Evolutionary conservation across 2,329 filamentous ascomycete genomes (phyloP).

Genomic region (Tolypocladium sp.): DNA sequence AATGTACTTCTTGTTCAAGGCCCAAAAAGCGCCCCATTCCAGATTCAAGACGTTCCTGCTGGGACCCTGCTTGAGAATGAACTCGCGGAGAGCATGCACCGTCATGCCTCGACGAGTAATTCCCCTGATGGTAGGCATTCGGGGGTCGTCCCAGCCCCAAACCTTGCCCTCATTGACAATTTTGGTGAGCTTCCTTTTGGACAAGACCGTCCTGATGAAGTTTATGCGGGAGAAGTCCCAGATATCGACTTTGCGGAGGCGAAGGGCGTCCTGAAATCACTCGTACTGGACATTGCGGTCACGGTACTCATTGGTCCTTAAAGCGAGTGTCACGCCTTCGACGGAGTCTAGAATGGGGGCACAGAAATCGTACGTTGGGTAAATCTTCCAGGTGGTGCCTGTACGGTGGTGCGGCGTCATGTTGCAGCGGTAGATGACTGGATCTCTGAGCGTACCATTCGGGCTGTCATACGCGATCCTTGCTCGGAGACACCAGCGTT

Average conservation of each 20-base stretch:
- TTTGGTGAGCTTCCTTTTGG: slow-evolving; percentile 79
- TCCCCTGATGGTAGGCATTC: slow-evolving; percentile 69
- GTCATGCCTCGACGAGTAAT: slow-evolving; percentile 65
- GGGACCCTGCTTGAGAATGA: slow-evolving; percentile 69
- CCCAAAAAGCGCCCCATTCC: slow-evolving; percentile 64
- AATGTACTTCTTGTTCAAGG: slow-evolving; percentile 64
- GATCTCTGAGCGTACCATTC: slow-evolving; percentile 93
- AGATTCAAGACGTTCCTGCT: slow-evolving; percentile 67
- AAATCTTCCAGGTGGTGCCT: slow-evolving; percentile 72
- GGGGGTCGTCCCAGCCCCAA: slow-evolving; percentile 75
- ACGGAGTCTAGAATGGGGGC: slow-evolving; percentile 72
- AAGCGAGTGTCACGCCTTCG: slow-evolving; percentile 75
- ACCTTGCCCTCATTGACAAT: slow-evolving; percentile 69
- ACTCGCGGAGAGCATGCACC: slow-evolving; percentile 63
- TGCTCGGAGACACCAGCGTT: slow-evolving; percentile 84
- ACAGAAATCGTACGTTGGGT: slow-evolving; percentile 81
- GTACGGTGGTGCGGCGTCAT: slow-evolving; percentile 67
- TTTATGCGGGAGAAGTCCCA: slow-evolving; percentile 83
- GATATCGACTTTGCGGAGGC: slow-evolving; percentile 68
- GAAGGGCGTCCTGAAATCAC: slow-evolving; percentile 70
- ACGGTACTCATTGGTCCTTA: slow-evolving; percentile 79
- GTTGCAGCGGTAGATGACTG: slow-evolving; percentile 95
- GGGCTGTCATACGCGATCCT: slow-evolving; percentile 87
- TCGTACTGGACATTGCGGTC: slow-evolving; percentile 81
- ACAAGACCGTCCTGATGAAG: slow-evolving; percentile 74